Conservation (phyloP, 768 basidiomycete species). For the Mycena kentingensis region DNA sequence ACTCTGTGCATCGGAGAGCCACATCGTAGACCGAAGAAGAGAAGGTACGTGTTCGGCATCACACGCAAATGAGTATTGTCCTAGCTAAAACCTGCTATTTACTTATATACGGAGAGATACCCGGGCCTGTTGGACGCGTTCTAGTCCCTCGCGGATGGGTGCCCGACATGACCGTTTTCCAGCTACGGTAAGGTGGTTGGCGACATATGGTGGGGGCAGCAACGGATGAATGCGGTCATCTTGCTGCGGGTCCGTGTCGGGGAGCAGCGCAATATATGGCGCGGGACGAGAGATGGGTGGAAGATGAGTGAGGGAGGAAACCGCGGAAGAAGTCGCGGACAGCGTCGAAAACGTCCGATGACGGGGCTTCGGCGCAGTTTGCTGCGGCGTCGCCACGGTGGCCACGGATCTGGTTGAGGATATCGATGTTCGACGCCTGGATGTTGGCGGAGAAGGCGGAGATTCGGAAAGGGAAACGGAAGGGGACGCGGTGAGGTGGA, state of each 20-base stretch:
- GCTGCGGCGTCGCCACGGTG: conserved; percentile 47
- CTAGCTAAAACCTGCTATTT: too few relatives aligned
- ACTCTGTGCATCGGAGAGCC: conserved; percentile 71
- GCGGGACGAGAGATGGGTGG: conserved; percentile 48
- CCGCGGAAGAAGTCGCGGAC: conserved; percentile 53
- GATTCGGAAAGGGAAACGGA: conserved; percentile 38
- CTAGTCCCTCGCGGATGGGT: conserved; percentile 71
- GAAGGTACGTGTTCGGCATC: conserved; percentile 1
- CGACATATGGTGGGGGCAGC: conserved; percentile 71
- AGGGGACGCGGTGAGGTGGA: conserved; percentile 37
- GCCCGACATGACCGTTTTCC: conserved; percentile 61
- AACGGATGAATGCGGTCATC: conserved; percentile 68
- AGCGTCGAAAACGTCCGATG: conserved; percentile 60
- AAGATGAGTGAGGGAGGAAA: conserved; percentile 58
- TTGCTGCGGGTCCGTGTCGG: conserved; percentile 56
- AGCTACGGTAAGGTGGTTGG: conserved; percentile 69
- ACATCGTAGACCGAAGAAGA: conserved; percentile 43
- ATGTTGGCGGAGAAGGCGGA: conserved; percentile 36
- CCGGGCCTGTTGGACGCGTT: conserved; percentile 57
- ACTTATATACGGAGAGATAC: conserved; percentile 42
- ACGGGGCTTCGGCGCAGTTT: conserved; percentile 39
- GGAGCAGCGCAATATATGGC: conserved; percentile 64
- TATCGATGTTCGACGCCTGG: conserved; percentile 52
- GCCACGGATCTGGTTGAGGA: conserved; percentile 62
- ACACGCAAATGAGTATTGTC: neutral